Percentiles rank a stretch among this genome's conserved stretches.
Evolutionary conservation across 1,139 yeast genomes (phyloP).

Genomic region (Yamadazyma triangularis): DNA sequence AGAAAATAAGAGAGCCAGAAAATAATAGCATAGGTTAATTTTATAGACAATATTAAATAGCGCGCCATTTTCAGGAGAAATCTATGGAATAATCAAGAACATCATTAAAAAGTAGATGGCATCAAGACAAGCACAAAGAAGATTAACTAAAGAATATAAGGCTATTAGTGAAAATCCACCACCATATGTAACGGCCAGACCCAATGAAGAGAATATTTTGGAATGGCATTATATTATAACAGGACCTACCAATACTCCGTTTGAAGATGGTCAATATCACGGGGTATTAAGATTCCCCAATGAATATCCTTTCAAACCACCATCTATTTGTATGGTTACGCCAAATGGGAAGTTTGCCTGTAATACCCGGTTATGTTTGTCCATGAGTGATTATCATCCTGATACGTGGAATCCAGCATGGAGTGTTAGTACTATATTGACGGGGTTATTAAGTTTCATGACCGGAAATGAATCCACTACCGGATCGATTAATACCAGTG

Average conservation of each 20-base stretch:
- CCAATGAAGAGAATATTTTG: slow-evolving; percentile 72
- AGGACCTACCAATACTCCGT: slow-evolving; percentile 89
- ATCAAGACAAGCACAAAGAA: slow-evolving; percentile 25
- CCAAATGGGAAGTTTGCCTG: slow-evolving; percentile 82
- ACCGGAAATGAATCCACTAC: slow-evolving; percentile 48
- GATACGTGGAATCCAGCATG: slow-evolving; percentile 95
- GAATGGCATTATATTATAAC: slow-evolving; percentile 76
- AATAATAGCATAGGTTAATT: too few relatives aligned
- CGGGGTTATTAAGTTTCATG: slow-evolving; percentile 86
- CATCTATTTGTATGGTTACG: slow-evolving; percentile 83
- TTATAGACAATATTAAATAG: too few relatives aligned
- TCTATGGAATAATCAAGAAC: too few relatives aligned
- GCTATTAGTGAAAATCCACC: slow-evolving; percentile 71
- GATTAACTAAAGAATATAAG: slow-evolving; percentile 77
- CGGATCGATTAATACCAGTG: slow-evolving; percentile 36
- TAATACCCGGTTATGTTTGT: slow-evolving; percentile 74
- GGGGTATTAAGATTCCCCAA: slow-evolving; percentile 83
- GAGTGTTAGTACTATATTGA: slow-evolving; percentile 83
- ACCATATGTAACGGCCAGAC: slow-evolving; percentile 75
- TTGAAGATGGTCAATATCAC: slow-evolving; percentile 83
- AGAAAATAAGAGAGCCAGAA: background rate
- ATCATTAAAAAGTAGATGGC: too few relatives aligned
- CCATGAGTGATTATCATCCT: slow-evolving; percentile 92
- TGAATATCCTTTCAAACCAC: slow-evolving; percentile 91
- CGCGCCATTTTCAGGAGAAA: too few relatives aligned